These are phyloP conservation scores for Mortierella sp. DNA, from an alignment of 371 early-diverging fungal genomes.

Conservation along the genomic window DNA sequence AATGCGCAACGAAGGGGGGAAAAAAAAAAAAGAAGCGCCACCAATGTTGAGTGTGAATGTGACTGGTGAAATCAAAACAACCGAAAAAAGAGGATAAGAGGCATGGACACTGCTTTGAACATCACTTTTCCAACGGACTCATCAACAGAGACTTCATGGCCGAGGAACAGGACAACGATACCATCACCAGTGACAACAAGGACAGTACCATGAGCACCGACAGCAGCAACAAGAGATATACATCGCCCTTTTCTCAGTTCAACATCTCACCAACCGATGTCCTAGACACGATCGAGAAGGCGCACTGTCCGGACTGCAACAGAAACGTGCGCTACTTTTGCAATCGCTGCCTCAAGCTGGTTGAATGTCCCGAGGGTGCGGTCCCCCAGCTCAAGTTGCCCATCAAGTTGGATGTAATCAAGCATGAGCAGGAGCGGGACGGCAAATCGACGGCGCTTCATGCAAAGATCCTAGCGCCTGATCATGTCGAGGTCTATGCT, in stretches of 20 bases:
- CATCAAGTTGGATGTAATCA: slow-evolving; percentile 81
- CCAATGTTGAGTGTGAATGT: neutral
- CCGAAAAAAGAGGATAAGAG: neutral
- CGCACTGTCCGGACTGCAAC: slow-evolving; percentile 69
- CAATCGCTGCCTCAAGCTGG: slow-evolving; percentile 74
- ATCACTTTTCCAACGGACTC: neutral
- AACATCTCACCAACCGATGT: slow-evolving; percentile 50
- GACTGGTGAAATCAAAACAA: slow-evolving; percentile 12
- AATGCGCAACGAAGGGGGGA: neutral
- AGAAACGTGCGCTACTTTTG: slow-evolving; percentile 81
- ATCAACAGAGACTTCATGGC: neutral
- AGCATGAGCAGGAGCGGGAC: slow-evolving; percentile 83
- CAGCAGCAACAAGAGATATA: slow-evolving; percentile 26
- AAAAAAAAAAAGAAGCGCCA: too few relatives aligned
- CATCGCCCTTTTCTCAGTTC: slow-evolving; percentile 45
- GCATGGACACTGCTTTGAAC: neutral
- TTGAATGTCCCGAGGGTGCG: slow-evolving; percentile 62
- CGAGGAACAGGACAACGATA: neutral
- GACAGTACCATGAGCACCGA: neutral
- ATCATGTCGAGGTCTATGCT: slow-evolving; percentile 74
- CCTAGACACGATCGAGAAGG: slow-evolving; percentile 44
- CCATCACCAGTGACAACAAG: neutral
- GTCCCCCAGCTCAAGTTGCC: slow-evolving; percentile 83
- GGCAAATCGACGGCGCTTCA: slow-evolving; percentile 93
- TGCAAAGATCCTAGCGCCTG: slow-evolving; percentile 82